phyloP scores from a whole-genome alignment of 2,329 filamentous ascomycete species.

The Botrytis medusae region DNA sequence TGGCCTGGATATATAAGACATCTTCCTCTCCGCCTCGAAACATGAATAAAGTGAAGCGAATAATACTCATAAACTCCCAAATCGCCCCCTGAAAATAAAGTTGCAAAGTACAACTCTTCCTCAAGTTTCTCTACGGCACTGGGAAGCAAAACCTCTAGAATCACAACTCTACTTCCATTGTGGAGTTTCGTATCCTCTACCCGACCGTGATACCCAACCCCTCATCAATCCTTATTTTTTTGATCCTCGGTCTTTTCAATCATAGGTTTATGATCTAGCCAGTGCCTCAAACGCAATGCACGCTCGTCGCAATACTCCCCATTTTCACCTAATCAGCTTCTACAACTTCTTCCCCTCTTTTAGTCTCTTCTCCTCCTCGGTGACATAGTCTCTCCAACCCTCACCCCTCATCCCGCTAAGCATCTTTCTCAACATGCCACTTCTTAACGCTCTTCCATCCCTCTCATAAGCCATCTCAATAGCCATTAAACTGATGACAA shows the following conservation, averaged over 20 bases:
- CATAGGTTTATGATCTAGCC: neutral
- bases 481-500: conserved; percentile 75
- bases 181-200: neutral
- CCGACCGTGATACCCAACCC: neutral
- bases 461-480: conserved; percentile 62
- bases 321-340: neutral
- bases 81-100: neutral
- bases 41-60: neutral
- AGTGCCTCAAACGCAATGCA: neutral
- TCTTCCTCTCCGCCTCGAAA: neutral
- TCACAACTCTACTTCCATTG: neutral
- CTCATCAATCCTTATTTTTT: neutral
- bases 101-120: neutral
- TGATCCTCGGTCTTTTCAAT: neutral
- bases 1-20: conserved; percentile 6
- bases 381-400: conserved; percentile 32
- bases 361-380: conserved; percentile 31
- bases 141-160: neutral
- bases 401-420: conserved; percentile 37
- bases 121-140: neutral
- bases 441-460: conserved; percentile 33
- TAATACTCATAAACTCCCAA: neutral
- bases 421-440: conserved; percentile 33
- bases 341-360: conserved; percentile 25
- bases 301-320: neutral